Evolutionary conservation across 176 grass and related monocot species (phyloP), one percentile per base, ranked within the genome.

Genomic region (Eragrostis curvula): DNA sequence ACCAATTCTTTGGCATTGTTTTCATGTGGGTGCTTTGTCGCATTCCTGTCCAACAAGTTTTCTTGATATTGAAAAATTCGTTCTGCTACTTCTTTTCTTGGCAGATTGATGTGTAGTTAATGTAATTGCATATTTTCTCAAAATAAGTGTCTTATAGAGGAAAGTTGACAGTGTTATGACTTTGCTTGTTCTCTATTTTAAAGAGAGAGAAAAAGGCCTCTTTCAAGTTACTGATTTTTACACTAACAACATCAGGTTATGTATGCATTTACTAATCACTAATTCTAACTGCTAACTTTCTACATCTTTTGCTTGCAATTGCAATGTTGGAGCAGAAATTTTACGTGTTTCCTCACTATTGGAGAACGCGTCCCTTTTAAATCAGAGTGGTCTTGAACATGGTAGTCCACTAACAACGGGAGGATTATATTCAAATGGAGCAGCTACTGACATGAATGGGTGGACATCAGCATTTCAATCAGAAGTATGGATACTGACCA

Each of bases 401-500:
- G 94, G 92, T 97, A 97, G 95, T 89, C 95, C 89, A 92, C 89
- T 97, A 94, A 97, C 92, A 81, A 90, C 77, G 56, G 92, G 95
- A 97, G 92, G 95, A 84, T 76, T 97, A 40, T 92, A 90, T 90
- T 87, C 90, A 85, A 86, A 92, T 81, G 88, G 88, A 84, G 86
- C 88, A 87, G 86, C 81, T 66, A 66, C 79, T 93, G 92, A 95
- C 42, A 93, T 98, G 83, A 95, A 84, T 88, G 88, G 88, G 81
- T 98, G 92, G 96, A 78, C 88, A 87, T 85, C 86, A 68, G 87
- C 95, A 60, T 97, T 97, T 88, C 95, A 92, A 94, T 85, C 95
- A 89, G 95, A 97, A 93, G 96, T 98, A 98, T 89, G 96, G 86
- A 92, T 94, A 95, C 90, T 98, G 88, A 95, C 92, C 81, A 93